Conservation (phyloP, 352 stramenopile genomes). For the Thraustotheca clavata region DNA sequence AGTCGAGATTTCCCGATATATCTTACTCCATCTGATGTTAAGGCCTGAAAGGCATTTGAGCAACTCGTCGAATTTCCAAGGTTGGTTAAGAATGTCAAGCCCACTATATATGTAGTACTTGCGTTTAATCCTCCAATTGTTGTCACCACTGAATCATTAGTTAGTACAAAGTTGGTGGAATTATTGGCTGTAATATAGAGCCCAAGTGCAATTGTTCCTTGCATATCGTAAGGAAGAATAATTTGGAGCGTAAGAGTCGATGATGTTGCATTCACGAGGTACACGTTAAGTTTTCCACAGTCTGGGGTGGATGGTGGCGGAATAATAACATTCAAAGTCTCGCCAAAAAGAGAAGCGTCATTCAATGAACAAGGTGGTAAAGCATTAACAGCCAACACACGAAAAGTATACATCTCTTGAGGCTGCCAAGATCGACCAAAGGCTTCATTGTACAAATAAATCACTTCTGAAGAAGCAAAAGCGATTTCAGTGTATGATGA, state of each 20-base stretch:
- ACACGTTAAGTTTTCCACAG: not conserved
- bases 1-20: not conserved
- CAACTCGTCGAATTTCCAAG: not conserved
- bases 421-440: not conserved
- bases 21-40: not conserved
- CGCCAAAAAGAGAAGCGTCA: not conserved
- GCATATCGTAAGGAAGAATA: conserved; percentile 5
- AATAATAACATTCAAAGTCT: not conserved
- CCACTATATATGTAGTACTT: not conserved
- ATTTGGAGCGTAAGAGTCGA: not conserved
- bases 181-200: not conserved
- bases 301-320: not conserved
- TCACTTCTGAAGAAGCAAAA: not conserved
- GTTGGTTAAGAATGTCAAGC: not conserved
- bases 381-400: not conserved
- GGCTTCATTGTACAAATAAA: not conserved
- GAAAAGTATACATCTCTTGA: not conserved
- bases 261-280: not conserved
- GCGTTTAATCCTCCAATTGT: not conserved
- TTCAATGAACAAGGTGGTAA: not conserved
- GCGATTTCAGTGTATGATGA: not conserved
- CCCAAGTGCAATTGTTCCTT: not conserved
- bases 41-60: not conserved
- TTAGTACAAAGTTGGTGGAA: not conserved
- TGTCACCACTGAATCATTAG: not conserved